Evolutionary conservation across 164 flowering plant species (phyloP).

Genomic region (Umbellularia californica): DNA sequence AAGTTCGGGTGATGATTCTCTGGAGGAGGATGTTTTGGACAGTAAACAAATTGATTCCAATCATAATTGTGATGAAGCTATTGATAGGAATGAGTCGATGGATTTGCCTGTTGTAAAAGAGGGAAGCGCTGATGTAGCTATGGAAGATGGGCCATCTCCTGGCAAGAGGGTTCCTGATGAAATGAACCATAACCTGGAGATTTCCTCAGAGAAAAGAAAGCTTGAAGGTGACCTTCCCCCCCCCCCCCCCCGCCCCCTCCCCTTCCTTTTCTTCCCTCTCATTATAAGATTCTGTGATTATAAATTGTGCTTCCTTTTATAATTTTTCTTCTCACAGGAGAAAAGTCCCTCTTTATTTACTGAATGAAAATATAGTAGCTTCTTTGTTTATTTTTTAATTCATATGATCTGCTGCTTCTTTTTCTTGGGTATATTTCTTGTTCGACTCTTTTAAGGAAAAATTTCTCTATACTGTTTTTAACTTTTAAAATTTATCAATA

Average conservation of each 20-base stretch:
- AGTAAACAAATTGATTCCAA: slow-evolving; percentile 56
- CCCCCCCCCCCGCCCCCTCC: too few species aligned
- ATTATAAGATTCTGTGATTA: background rate
- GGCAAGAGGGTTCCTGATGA: slow-evolving; percentile 30
- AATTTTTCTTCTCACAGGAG: background rate
- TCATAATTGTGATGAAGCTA: slow-evolving; percentile 33
- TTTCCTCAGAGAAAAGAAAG: slow-evolving; percentile 61
- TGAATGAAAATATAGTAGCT: background rate
- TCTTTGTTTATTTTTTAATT: background rate
- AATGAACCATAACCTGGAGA: slow-evolving; percentile 25
- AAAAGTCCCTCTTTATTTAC: background rate
- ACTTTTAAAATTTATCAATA: too few species aligned
- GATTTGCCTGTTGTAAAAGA: slow-evolving; percentile 37
- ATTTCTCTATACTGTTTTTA: background rate
- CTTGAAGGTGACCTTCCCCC: slow-evolving; percentile 38
- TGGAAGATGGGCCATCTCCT: slow-evolving; percentile 32
- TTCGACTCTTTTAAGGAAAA: too few species aligned
- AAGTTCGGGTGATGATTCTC: slow-evolving; percentile 82
- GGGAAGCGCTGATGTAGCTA: slow-evolving; percentile 39
- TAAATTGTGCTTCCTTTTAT: background rate
- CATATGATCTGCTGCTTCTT: too few species aligned
- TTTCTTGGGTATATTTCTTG: too few species aligned
- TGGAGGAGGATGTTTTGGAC: slow-evolving; percentile 76
- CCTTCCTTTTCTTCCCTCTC: background rate
- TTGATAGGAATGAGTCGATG: slow-evolving; percentile 33